Base-by-base conservation (phyloP, 1,284 basidiomycete genomes). In the Trichosporon ovoides region DNA sequence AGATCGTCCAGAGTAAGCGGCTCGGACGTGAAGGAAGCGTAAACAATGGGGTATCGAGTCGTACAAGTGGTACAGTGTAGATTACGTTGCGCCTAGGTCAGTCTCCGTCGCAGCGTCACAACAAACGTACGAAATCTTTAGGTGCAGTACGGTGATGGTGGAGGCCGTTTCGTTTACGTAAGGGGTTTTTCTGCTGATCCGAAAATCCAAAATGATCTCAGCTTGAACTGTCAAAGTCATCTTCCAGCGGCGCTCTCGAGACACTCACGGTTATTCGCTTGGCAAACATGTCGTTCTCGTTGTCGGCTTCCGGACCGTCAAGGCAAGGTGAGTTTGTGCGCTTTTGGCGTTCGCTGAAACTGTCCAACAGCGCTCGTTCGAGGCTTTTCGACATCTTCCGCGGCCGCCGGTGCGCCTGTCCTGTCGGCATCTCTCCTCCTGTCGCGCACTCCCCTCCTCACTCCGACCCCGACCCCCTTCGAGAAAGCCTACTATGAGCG, bases 401-500 rank as follows among this genome's bases (percentile, higher is more conserved):
- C 43, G 13, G 43, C 28, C 3, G 43, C 43, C 43, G 43, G 43
- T n/a, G 24, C 63, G 2, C 59, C 66, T 16, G 60, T 61, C 2
- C 68, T 81, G 56, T 69, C 68, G 53, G 76, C 79, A 22, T 77
- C 80, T 7, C 70, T 95, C 64, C 81, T 97, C 60, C 81, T 96
- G 59, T 92, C 91, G 74, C 87, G 92, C 43, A 82, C 89, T 1
- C 92, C 92, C 3, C 81, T 91, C 61, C 77, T 97, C 52, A 89
- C 91, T 0, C 85, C 86, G 37, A 84, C 86, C 0, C 89, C 86
- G 0, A 85, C 84, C 0, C 79, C 82, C 2, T 88, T 97, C 68
- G 94, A 95, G 78, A 79, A 82, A 66, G 85, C 91, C 12, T 96
- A 91, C 78, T 88, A 89, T 78, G 81, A 84, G 53, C 96, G 96